Conservation (phyloP, 805 yeast species). For the Zygotorulaspora sp. region DNA sequence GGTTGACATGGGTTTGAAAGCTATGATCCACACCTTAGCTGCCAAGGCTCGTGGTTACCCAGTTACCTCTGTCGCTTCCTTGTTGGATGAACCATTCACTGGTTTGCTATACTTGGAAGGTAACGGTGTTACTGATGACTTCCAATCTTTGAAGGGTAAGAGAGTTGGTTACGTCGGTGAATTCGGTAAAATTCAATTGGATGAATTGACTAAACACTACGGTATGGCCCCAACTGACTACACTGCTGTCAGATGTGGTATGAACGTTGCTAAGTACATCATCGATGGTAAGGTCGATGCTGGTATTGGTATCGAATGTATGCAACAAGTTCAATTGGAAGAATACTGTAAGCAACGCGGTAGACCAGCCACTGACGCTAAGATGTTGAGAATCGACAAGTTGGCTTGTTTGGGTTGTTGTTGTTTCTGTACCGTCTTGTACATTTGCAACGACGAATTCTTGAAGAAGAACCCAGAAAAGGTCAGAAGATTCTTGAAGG, state of each 20-base stretch:
- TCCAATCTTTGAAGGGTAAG: constrained; percentile 49
- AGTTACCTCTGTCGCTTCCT: constrained; percentile 51
- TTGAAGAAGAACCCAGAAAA: constrained; percentile 45
- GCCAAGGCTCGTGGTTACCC: constrained; percentile 57
- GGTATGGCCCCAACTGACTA: constrained; percentile 54
- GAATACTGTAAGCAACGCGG: constrained; percentile 44
- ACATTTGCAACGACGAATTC: constrained; percentile 50
- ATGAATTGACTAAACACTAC: constrained; percentile 51
- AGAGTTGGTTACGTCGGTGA: constrained; percentile 55
- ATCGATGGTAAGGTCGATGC: constrained; percentile 54
- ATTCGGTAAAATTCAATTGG: constrained; percentile 55
- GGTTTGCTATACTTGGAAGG: constrained; percentile 50
- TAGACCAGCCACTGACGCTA: constrained; percentile 43
- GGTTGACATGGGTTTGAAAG: constrained; percentile 55
- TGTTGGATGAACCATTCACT: constrained; percentile 55
- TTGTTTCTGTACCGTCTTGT: constrained; percentile 53
- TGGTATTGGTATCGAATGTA: constrained; percentile 56
- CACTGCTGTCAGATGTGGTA: constrained; percentile 55
- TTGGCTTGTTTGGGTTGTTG: constrained; percentile 56
- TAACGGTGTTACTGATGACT: constrained; percentile 48
- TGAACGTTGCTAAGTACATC: constrained; percentile 54
- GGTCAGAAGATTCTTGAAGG: constrained; percentile 42
- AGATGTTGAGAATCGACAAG: constrained; percentile 53
- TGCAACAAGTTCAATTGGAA: constrained; percentile 55
- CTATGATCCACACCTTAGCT: constrained; percentile 57